Evolutionary conservation across 2,329 filamentous ascomycete species (phyloP), one percentile per base, ranked within the genome.

Genomic region (Paracorniculantispora psalliotae): DNA sequence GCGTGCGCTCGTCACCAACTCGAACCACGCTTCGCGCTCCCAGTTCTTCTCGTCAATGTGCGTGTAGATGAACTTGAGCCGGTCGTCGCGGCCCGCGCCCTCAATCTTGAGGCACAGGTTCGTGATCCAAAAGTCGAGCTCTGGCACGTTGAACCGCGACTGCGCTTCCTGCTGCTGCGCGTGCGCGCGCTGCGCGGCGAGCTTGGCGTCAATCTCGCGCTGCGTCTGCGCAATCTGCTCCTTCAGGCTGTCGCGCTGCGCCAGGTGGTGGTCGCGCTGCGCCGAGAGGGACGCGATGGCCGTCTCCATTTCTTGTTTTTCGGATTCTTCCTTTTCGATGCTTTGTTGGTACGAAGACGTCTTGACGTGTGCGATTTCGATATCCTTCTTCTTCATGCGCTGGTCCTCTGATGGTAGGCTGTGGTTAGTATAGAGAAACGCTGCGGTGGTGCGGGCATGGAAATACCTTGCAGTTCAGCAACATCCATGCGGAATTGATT

Each of bases 81-180:
- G 83, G 73, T 97, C 92, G 63, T 90, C 87, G 69, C 85, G 83
- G 1, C 91, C 92, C 0, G 90, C 90, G 1, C 93, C 93, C 70
- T 97, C 93, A 68, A 99, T 96, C 61, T 89, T 81, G 70, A 97
- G 73, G 60, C 93, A 92, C 61, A 99, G 78, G 70, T 93, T 94
- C 57, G 88, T 89, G 71, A 96, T 90, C 94, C 94, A 99, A 71
- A 97, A 97, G 65, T 92, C 90, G 48, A 99, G 81, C 77, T 99
- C 94, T 0, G 94, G 94, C 46, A 90, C 84, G 73, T 99, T 97
- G 74, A 93, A 90, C 35, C 91, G 85, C 57, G 89, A 85, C 75
- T 97, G 93, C 2, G 88, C 83, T 67, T 96, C 91, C 39, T 96
- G 79, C 66, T 91, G 86, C 62, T 84, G 82, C 50, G 89, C 86